Percentiles rank a stretch among this genome's conserved stretches.
Evolutionary conservation across 495 filamentous ascomycete genomes (phyloP).

Genomic region (Platismatia glauca): DNA sequence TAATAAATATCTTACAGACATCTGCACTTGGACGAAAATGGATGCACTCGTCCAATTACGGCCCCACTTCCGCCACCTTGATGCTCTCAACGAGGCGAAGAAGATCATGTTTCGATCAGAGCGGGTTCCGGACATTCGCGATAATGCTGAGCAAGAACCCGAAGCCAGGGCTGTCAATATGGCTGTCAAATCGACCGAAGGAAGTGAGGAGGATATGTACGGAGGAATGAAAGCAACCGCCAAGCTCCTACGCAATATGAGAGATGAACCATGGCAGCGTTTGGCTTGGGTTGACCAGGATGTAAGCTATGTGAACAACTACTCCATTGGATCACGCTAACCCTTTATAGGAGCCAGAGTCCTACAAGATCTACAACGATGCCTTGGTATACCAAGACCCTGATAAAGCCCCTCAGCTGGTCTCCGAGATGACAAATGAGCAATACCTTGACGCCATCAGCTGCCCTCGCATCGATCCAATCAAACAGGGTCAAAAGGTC

Average conservation of each 20-base stretch:
- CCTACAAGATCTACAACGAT: conserved; percentile 53
- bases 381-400: conserved; percentile 49
- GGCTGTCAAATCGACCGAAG: conserved; percentile 54
- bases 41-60: conserved; percentile 63
- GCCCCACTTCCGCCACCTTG: conserved; percentile 66
- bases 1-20: conserved; percentile 11
- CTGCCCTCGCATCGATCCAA: conserved; percentile 49
- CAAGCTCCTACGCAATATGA: conserved; percentile 48
- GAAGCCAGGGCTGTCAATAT: conserved; percentile 57
- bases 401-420: conserved; percentile 40
- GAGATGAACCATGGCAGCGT: conserved; percentile 59
- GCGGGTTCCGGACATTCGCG: conserved; percentile 28
- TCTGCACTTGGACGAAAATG: conserved; percentile 33
- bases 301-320: conserved; percentile 30
- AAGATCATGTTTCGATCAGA: conserved; percentile 27
- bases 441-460: conserved; percentile 59
- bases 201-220: conserved; percentile 38
- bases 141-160: conserved; percentile 32
- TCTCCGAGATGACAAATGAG: conserved; percentile 44
- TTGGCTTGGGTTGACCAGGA: conserved; percentile 63
- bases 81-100: conserved; percentile 51
- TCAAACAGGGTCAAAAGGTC: conserved; percentile 28
- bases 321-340: conserved; percentile 18
- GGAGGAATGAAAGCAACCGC: conserved; percentile 39
- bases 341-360: conserved; percentile 42